These are phyloP conservation scores for Ceratobasidium sp. DNA, from an alignment of 1,284 basidiomycete species.

Conservation along the genomic window DNA sequence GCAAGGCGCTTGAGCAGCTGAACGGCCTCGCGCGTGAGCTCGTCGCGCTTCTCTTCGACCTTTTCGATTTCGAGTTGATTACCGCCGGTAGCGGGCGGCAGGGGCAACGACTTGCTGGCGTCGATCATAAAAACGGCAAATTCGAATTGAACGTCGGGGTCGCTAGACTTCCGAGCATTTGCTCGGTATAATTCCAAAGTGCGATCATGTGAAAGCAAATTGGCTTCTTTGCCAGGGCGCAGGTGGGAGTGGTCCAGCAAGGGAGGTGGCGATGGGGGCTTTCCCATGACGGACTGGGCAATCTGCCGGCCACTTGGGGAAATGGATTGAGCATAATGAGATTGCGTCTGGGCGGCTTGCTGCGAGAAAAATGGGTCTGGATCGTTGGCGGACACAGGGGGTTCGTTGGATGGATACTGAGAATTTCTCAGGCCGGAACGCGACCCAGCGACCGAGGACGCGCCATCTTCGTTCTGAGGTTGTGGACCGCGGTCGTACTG, in stretches of 20 bases:
- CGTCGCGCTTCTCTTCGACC: constrained; percentile 84
- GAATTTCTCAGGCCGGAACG: constrained; percentile 23
- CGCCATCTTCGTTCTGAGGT: constrained; percentile 32
- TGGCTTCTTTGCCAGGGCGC: constrained; percentile 91
- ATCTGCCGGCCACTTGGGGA: constrained; percentile 23
- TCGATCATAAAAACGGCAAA: constrained; percentile 99
- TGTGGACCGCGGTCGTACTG: constrained; percentile 29
- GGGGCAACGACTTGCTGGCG: constrained; percentile 87
- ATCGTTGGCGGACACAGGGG: constrained; percentile 30
- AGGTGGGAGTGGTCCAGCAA: constrained; percentile 94
- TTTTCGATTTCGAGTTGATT: constrained; percentile 86
- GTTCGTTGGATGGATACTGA: constrained; percentile 21
- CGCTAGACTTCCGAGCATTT: constrained; percentile 99
- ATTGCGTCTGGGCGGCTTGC: constrained; percentile 9
- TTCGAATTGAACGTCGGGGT: constrained; percentile 97
- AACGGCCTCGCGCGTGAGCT: constrained; percentile 88
- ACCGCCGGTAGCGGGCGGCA: constrained; percentile 68
- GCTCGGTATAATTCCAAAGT: constrained; percentile 97
- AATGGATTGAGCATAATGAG: constrained; percentile 32
- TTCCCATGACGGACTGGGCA: constrained; percentile 19
- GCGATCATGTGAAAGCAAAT: constrained; percentile 92
- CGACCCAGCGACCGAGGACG: constrained; percentile 32
- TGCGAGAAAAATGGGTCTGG: constrained; percentile 43
- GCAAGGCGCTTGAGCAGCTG: constrained; percentile 89
- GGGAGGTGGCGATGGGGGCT: constrained; percentile 49